phyloP scores from a whole-genome alignment of 495 filamentous ascomycete genomes.

The Lasiosphaeris hirsuta region DNA sequence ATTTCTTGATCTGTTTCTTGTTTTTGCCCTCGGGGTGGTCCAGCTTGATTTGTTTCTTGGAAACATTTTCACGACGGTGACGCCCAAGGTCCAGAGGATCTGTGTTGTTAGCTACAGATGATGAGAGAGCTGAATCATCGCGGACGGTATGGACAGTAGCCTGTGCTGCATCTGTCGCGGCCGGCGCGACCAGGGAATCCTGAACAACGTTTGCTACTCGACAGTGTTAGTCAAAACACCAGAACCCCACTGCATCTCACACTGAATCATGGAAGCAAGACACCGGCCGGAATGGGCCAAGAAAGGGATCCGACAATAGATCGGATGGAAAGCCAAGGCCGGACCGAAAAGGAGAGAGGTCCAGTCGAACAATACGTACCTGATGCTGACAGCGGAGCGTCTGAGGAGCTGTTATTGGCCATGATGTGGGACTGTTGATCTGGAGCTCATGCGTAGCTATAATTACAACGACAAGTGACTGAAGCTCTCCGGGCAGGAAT shows the following conservation, averaged over 20 bases:
- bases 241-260: neutral
- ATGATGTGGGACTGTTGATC: conserved; percentile 17
- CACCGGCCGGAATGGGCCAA: neutral
- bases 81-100: conserved; percentile 43
- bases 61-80: conserved; percentile 41
- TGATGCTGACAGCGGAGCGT: conserved; percentile 7
- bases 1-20: conserved; percentile 46
- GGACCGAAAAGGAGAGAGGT: no score
- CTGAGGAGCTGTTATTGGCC: conserved; percentile 15
- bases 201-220: conserved; percentile 9
- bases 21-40: conserved; percentile 42
- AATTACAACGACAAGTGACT: conserved; percentile 7
- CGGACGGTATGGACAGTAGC: conserved; percentile 1
- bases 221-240: conserved; percentile 7
- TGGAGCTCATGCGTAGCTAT: conserved; percentile 13
- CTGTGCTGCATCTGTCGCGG: neutral
- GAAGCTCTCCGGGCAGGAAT: conserved; percentile 11
- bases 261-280: neutral
- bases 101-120: conserved; percentile 3
- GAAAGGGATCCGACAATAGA: neutral
- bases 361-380: conserved; percentile 14
- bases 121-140: conserved; percentile 14
- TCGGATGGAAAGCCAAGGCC: conserved; percentile 1
- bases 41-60: conserved; percentile 39
- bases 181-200: conserved; percentile 13